These are phyloP conservation scores for Fusarium equiseti DNA, from an alignment of 2,329 filamentous ascomycete species.

Conservation along the genomic window DNA sequence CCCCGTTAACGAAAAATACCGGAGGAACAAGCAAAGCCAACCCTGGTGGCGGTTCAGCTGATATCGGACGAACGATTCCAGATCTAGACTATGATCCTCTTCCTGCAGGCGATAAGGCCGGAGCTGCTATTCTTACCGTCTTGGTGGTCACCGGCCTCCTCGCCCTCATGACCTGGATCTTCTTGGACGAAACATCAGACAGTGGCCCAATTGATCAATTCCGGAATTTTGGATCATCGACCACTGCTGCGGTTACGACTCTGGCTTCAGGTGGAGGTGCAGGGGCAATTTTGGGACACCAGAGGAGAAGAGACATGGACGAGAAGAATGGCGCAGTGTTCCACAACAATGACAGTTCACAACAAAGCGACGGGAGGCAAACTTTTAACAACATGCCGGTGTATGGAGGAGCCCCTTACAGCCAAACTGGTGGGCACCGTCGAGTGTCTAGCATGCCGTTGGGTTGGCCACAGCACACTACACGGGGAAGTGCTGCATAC, in stretches of 20 bases:
- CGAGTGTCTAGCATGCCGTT: slow-evolving; percentile 54
- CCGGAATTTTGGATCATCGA: slow-evolving; percentile 43
- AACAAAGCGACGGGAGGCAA: slow-evolving; percentile 38
- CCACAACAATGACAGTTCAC: slow-evolving; percentile 40
- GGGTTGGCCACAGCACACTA: slow-evolving; percentile 54
- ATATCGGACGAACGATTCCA: slow-evolving; percentile 56
- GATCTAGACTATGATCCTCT: slow-evolving; percentile 47
- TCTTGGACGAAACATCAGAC: slow-evolving; percentile 61
- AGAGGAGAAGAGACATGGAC: slow-evolving; percentile 27
- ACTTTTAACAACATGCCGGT: slow-evolving; percentile 25
- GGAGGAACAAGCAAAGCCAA: slow-evolving; percentile 70
- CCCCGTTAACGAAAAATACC: slow-evolving; percentile 61
- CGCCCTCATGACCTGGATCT: slow-evolving; percentile 63
- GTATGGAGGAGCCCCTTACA: slow-evolving; percentile 37
- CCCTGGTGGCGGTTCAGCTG: slow-evolving; percentile 60
- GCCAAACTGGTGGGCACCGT: slow-evolving; percentile 36
- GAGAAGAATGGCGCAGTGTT: slow-evolving; percentile 43
- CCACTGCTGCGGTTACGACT: slow-evolving; percentile 36
- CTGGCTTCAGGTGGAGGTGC: slow-evolving; percentile 42
- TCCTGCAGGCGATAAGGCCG: slow-evolving; percentile 73
- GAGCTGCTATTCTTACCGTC: slow-evolving; percentile 74
- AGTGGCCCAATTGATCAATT: slow-evolving; percentile 51
- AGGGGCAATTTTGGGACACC: slow-evolving; percentile 39
- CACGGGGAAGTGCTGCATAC: slow-evolving; percentile 41
- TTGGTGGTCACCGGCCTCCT: slow-evolving; percentile 67